These are phyloP conservation scores for Starmerella bombicola DNA, from an alignment of 805 yeast species.

Conservation along the genomic window DNA sequence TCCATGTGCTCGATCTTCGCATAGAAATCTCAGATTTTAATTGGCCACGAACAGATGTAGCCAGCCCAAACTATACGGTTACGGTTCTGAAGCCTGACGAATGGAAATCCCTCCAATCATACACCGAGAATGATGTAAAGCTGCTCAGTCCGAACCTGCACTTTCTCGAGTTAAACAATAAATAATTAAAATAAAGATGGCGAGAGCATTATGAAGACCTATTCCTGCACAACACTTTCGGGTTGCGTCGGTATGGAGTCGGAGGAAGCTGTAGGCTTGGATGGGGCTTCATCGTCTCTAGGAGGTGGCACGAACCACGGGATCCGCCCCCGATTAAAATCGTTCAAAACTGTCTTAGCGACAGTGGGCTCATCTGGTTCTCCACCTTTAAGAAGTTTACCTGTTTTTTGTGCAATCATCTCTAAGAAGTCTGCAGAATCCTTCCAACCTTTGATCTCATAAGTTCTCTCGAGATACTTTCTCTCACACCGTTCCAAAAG, in stretches of 20 bases:
- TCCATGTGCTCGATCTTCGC: conserved; percentile 15
- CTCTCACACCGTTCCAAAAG: conserved; percentile 72
- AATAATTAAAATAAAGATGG: conserved; percentile 2
- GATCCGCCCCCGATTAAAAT: conserved; percentile 91
- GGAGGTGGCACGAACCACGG: conserved; percentile 99
- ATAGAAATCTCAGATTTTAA: conserved; percentile 24
- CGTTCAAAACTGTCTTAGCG: conserved; percentile 79
- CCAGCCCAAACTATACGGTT: conserved; percentile 5
- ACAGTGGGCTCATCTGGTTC: conserved; percentile 95
- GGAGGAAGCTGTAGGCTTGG: neutral
- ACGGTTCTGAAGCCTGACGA: neutral
- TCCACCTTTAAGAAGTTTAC: conserved; percentile 89
- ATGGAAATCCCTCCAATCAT: neutral
- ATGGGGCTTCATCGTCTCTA: conserved; percentile 34
- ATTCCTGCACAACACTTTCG: too few species aligned
- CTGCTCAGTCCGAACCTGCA: conserved; percentile 7
- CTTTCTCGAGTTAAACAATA: conserved; percentile 4
- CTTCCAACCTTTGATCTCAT: conserved; percentile 84
- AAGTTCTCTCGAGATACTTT: conserved; percentile 87
- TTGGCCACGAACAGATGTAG: conserved; percentile 16
- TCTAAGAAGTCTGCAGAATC: conserved; percentile 71
- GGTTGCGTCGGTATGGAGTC: neutral
- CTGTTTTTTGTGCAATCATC: conserved; percentile 81
- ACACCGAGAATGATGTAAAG: conserved; percentile 1
- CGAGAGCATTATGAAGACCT: too few species aligned